Percentiles rank a stretch among this genome's conserved stretches.
Evolutionary conservation across 805 yeast species (phyloP).

Genomic region (Myxozyma geophila): DNA sequence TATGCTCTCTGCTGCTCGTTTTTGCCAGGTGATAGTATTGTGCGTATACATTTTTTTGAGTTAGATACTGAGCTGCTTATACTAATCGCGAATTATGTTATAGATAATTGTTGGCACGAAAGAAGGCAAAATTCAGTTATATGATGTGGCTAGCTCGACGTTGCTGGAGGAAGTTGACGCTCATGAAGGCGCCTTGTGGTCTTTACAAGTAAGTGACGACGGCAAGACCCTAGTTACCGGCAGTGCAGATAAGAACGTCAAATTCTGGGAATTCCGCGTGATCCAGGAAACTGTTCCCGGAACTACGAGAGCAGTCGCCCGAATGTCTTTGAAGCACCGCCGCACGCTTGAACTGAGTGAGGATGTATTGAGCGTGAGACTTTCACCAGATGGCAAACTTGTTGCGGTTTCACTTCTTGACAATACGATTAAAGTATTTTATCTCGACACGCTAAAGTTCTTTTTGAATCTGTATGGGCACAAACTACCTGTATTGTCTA

Average conservation of each 20-base stretch:
- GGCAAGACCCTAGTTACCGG: constrained; percentile 88
- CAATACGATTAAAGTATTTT: constrained; percentile 94
- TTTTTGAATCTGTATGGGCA: constrained; percentile 92
- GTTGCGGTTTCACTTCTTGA: constrained; percentile 86
- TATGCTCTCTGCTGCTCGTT: constrained; percentile 80
- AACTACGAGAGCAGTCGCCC: constrained; percentile 55
- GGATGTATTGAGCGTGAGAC: constrained; percentile 76
- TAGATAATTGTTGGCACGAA: constrained; percentile 79
- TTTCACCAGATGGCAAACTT: constrained; percentile 77
- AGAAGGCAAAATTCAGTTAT: constrained; percentile 79
- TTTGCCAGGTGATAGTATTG: constrained; percentile 87
- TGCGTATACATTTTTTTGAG: constrained; percentile 3
- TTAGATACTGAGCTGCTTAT: background rate
- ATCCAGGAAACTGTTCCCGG: constrained; percentile 73
- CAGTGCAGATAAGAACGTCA: constrained; percentile 87
- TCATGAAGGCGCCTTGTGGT: constrained; percentile 85
- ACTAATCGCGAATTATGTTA: too few relatives aligned
- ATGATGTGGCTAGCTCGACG: constrained; percentile 83
- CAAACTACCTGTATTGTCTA: constrained; percentile 89
- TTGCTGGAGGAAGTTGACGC: constrained; percentile 75
- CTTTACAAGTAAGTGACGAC: constrained; percentile 82
- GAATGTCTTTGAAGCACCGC: constrained; percentile 67
- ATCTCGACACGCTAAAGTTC: constrained; percentile 82
- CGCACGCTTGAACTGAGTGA: constrained; percentile 85
- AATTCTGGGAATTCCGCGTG: constrained; percentile 84